phyloP scores from a whole-genome alignment of 202 grass and related monocot genomes.

The Bolboschoenoplectus hybrid region DNA sequence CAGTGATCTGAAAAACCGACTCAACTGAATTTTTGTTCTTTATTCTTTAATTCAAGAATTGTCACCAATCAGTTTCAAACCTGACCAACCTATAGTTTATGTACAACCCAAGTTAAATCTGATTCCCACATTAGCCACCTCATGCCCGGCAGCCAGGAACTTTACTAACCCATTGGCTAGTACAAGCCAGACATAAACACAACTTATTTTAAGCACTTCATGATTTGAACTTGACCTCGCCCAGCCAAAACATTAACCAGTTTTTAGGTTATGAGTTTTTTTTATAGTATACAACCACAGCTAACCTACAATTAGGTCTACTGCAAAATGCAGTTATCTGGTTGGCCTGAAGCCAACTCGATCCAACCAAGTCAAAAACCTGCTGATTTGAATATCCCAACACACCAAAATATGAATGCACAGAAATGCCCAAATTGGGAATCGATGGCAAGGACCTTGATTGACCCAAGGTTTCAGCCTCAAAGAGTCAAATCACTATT shows the following conservation, averaged over 20 bases:
- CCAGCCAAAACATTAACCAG: neutral
- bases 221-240: neutral
- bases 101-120: neutral
- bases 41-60: neutral
- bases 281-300: neutral
- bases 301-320: conserved; percentile 10
- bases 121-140: neutral
- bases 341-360: neutral
- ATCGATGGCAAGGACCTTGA: no score
- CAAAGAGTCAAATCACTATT: neutral
- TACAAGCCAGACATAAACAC: neutral
- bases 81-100: neutral
- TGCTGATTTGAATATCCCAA: neutral
- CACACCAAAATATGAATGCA: neutral
- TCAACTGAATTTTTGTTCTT: neutral
- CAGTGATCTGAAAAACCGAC: neutral
- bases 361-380: neutral
- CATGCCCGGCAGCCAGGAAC: neutral
- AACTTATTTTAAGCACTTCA: neutral
- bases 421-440: neutral
- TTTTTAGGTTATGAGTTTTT: no score
- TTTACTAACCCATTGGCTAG: neutral
- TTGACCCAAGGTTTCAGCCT: neutral
- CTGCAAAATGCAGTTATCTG: neutral
- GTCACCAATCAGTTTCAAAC: neutral